Evolutionary conservation across 2,329 filamentous ascomycete species (phyloP).

Genomic region (Pestalotiopsis sp.): DNA sequence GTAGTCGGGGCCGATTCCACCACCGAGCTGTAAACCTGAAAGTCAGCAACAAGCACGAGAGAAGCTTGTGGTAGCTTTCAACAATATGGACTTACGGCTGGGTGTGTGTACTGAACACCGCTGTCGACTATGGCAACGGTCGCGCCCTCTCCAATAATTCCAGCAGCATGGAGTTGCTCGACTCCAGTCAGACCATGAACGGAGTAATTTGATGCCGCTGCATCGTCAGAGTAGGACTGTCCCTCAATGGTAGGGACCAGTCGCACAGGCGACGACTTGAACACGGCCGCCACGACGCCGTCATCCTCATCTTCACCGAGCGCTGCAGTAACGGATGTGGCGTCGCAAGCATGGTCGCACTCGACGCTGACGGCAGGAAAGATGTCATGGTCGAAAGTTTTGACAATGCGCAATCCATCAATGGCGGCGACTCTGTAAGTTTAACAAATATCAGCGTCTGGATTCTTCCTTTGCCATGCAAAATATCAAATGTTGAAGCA

Average conservation of each 20-base stretch:
- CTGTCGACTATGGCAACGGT: conserved; percentile 26
- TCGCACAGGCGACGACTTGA: conserved; percentile 21
- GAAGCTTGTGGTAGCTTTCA: neutral
- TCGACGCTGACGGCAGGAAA: conserved; percentile 27
- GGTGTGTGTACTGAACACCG: conserved; percentile 27
- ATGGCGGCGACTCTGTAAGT: conserved; percentile 12
- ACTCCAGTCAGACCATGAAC: conserved; percentile 27
- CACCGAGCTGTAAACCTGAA: conserved; percentile 21
- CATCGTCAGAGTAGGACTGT: conserved; percentile 23
- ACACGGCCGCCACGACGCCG: conserved; percentile 23
- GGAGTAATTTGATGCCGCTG: conserved; percentile 23
- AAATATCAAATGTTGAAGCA: neutral
- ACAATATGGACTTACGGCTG: conserved; percentile 18
- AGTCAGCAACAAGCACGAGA: neutral
- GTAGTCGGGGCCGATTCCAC: conserved; percentile 25
- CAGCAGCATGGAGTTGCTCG: conserved; percentile 23
- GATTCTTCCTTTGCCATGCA: no score
- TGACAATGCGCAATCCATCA: conserved; percentile 23
- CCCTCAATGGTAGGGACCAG: conserved; percentile 20
- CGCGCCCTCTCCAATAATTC: conserved; percentile 27
- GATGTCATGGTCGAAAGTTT: conserved; percentile 26
- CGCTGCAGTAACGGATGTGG: conserved; percentile 18
- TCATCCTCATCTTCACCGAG: conserved; percentile 19
- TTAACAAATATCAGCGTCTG: neutral
- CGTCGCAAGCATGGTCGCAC: conserved; percentile 21